These are phyloP conservation scores for Lathyrus aphaca DNA, from an alignment of 306 rosid species.

Conservation along the genomic window DNA sequence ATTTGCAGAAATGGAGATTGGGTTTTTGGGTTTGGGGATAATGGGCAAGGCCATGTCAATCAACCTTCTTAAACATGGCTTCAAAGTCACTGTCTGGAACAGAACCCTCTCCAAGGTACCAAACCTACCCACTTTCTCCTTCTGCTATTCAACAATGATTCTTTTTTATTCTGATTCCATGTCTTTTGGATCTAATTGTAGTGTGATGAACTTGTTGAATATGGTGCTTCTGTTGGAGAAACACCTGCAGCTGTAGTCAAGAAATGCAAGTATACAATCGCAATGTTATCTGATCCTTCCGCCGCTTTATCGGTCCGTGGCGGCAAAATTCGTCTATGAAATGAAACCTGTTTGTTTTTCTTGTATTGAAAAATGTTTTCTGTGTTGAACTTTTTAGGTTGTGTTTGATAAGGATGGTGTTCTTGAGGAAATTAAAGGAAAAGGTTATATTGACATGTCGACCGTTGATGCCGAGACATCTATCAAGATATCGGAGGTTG, in stretches of 20 bases:
- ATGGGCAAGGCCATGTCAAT: slow-evolving; percentile 86
- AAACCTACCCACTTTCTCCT: background rate
- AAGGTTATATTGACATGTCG: slow-evolving; percentile 80
- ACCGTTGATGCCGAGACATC: slow-evolving; percentile 79
- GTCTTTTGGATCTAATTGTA: slow-evolving; percentile 44
- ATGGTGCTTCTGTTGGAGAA: slow-evolving; percentile 73
- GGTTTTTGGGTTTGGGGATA: slow-evolving; percentile 86
- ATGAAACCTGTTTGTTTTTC: slow-evolving; percentile 17
- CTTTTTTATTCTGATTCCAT: background rate
- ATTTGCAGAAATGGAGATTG: slow-evolving; percentile 60
- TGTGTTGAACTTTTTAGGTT: slow-evolving; percentile 50
- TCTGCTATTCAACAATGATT: background rate
- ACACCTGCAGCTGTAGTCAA: slow-evolving; percentile 78
- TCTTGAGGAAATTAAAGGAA: slow-evolving; percentile 71
- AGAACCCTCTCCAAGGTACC: slow-evolving; percentile 77
- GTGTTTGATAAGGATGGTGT: slow-evolving; percentile 75
- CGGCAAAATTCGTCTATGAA: slow-evolving; percentile 4
- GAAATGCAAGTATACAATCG: slow-evolving; percentile 79
- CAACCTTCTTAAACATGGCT: slow-evolving; percentile 66
- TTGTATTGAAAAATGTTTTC: slow-evolving; percentile 21
- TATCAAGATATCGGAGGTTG: slow-evolving; percentile 73
- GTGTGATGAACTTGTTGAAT: slow-evolving; percentile 70
- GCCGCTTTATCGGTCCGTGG: slow-evolving; percentile 75
- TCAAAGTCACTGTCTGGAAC: slow-evolving; percentile 87
- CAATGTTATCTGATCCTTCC: slow-evolving; percentile 77